Percentiles rank a stretch among this genome's conserved stretches.
These are phyloP conservation scores for Croton setiger DNA, from an alignment of 441 rosid genomes.

Conservation along the genomic window DNA sequence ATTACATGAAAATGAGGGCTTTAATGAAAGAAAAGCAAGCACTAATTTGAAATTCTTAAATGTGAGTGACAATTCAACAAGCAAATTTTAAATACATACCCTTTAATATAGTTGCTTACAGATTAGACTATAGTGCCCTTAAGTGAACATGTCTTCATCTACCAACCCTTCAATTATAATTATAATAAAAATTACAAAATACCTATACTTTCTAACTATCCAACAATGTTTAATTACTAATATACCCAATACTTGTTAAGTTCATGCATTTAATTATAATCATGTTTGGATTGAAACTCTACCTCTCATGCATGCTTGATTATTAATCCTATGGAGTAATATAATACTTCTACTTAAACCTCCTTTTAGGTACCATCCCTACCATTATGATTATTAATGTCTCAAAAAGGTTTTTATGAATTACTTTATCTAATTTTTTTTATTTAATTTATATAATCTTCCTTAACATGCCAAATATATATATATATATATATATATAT, in stretches of 20 bases:
- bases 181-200: not conserved
- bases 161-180: not conserved
- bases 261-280: not conserved
- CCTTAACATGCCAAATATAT: not conserved
- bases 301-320: not conserved
- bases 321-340: not conserved
- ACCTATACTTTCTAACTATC: not conserved
- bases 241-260: not conserved
- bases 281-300: not conserved
- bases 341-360: too few relatives aligned
- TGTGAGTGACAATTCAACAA: conserved; percentile 8
- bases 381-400: not conserved
- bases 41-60: not conserved
- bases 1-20: not conserved
- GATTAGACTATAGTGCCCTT: not conserved
- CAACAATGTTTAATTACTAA: not conserved
- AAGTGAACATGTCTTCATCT: not conserved
- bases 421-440: not conserved
- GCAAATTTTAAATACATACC: not conserved
- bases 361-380: not conserved
- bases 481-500: not conserved
- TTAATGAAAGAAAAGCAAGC: not conserved
- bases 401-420: not conserved
- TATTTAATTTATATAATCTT: not conserved
- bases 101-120: conserved; percentile 4